Evolutionary conservation across 352 stramenopile genomes (phyloP), one percentile per base, ranked within the genome.

Genomic region (Pythium guiyangense): DNA sequence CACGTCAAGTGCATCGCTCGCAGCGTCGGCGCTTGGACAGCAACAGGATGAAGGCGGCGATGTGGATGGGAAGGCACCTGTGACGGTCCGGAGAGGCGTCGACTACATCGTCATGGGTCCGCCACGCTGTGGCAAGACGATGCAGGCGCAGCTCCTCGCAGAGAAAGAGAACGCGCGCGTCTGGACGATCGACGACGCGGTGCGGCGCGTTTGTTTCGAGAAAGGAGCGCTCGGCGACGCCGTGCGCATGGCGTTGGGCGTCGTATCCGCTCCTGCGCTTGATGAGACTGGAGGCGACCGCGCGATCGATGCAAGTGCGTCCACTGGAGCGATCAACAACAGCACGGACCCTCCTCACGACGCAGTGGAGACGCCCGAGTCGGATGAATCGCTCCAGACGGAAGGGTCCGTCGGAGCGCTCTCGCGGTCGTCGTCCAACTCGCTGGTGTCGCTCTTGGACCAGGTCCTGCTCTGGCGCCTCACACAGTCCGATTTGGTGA

Each of bases 91-190:
- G 35, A 79, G 62, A 29, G 80, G 72, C 11, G 50, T 80, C 22
- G 88, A 97, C 57, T 90, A 94, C 57, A 66, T 97, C 52, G 52
- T 97, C 17, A 47, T 95, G 6, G 89, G 90, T 0, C 87, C 89
- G 22, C 75, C 84, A 20, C 67, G 70, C 8, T 92, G 71, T 22
- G 89, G 90, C 2, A 93, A 91, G 31, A 84, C 81, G 6, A 94
- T 86, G 5, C 79, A 96, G 18, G 84, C 86, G 22, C 71, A 72
- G 27, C 60, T 90, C 44, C 64, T 97, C 8, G 80, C 71, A 8
- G 69, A 95, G 35, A 88, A 87, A 11, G 79, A 97, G 62, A 72
- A 75, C 25, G 18, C 94, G 14, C 22, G 18, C 17, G 62, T 88
- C 6, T 88, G 88, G 72, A 89, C 63, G 2, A 83, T 97, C 47